A percentile compares a stretch with the other conserved stretches of the same genome.
Conservation (phyloP, 768 basidiomycete genomes). For the Agaricus sinodeliciosus region DNA sequence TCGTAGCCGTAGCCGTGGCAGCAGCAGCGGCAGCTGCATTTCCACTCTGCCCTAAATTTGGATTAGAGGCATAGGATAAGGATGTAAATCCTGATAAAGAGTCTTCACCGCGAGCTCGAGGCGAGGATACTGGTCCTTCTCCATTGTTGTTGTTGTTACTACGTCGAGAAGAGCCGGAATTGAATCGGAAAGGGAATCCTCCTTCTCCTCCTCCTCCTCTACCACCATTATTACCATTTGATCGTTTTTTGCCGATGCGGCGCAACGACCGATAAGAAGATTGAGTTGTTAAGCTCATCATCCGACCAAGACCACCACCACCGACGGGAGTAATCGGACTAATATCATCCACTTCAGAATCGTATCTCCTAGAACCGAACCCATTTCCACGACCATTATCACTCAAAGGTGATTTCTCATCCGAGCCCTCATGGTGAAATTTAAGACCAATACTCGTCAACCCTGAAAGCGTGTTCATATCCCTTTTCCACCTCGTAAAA, state of each 20-base stretch:
- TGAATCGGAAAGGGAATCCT: not conserved
- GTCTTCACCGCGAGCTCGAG: not conserved
- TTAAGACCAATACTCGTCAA: conserved; percentile 29
- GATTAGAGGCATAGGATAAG: conserved; percentile 22
- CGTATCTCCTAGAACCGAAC: conserved; percentile 6
- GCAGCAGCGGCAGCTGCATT: too few species aligned
- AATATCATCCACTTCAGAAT: not conserved
- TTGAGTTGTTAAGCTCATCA: not conserved
- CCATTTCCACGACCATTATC: conserved; percentile 16
- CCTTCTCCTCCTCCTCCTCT: not conserved
- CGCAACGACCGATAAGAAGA: conserved; percentile 2
- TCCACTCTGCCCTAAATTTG: conserved; percentile 1
- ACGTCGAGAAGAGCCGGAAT: not conserved
- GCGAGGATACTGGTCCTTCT: not conserved
- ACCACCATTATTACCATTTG: not conserved
- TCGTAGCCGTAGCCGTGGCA: too few species aligned
- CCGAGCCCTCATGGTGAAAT: conserved; percentile 31
- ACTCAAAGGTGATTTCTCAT: conserved; percentile 16
- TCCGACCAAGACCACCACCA: not conserved
- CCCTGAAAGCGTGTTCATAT: conserved; percentile 28
- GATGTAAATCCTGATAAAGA: conserved; percentile 10
- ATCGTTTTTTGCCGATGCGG: not conserved
- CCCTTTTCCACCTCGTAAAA: conserved; percentile 38
- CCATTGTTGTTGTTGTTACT: not conserved
- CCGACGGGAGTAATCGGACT: not conserved